A percentile compares a stretch with the other conserved stretches of the same genome.
Conservation (phyloP, 768 basidiomycete species). For the Panaeolus cyanescens region DNA sequence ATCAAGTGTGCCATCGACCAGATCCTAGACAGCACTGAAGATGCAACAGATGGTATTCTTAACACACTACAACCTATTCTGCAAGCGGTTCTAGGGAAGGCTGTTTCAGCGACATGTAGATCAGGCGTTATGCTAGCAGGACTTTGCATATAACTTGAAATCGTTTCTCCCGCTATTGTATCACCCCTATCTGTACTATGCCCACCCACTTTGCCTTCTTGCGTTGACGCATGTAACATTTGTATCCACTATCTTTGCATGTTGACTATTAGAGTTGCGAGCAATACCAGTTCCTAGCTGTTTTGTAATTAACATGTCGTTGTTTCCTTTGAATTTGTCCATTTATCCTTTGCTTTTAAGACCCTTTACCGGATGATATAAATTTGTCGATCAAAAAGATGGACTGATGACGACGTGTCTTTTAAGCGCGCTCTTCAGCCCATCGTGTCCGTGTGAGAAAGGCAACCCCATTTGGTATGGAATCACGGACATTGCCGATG, state of each 20-base stretch:
- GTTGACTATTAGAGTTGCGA: slow-evolving; percentile 21
- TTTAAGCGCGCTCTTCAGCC: too few relatives aligned
- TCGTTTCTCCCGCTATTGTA: slow-evolving; percentile 17
- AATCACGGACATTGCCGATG: background rate
- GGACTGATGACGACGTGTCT: too few relatives aligned
- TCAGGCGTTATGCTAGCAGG: slow-evolving; percentile 27
- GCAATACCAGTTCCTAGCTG: slow-evolving; percentile 17
- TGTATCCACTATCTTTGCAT: slow-evolving; percentile 31
- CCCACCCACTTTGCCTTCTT: slow-evolving; percentile 21
- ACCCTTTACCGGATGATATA: too few relatives aligned
- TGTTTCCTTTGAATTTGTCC: background rate
- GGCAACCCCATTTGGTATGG: background rate
- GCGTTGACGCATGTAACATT: slow-evolving; percentile 27
- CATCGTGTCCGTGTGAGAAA: too few relatives aligned
- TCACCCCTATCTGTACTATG: slow-evolving; percentile 14
- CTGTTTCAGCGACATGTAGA: slow-evolving; percentile 26
- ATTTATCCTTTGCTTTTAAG: background rate
- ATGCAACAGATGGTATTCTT: slow-evolving; percentile 48
- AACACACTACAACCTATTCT: slow-evolving; percentile 43
- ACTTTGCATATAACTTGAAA: slow-evolving; percentile 29
- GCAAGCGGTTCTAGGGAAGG: slow-evolving; percentile 24
- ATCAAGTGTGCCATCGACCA: slow-evolving; percentile 62
- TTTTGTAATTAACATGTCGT: slow-evolving; percentile 25
- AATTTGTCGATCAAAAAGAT: too few relatives aligned
- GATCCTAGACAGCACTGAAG: slow-evolving; percentile 48